Evolutionary conservation across 495 filamentous ascomycete species (phyloP), one percentile per base, ranked within the genome.

Genomic region (Staphylotrichum longicolle): DNA sequence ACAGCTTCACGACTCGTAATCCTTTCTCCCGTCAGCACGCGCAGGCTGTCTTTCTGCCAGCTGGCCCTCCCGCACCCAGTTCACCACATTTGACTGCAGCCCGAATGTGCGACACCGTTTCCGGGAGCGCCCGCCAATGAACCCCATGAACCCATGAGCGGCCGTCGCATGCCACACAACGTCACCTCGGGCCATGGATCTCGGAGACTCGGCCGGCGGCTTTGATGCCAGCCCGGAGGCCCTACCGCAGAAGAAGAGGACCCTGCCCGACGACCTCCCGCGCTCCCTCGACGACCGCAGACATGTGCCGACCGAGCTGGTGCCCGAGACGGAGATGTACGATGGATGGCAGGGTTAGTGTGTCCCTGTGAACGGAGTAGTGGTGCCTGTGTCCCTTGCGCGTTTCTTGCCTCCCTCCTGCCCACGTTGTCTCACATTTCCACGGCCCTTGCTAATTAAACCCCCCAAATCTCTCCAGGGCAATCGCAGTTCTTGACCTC

Each of bases 271-370:
- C 64, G 95, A 98, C 72, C 83, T 98, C 32, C 94, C 94, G 5
- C 91, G 85, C 65, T 93, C 92, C 49, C 81, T 98, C 60, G 89
- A 98, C 67, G 95, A 98, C 76, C 83, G 93, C 56, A 85, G 87
- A 71, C 84, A 81, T 58, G 76, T 82, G 5, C 76, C 77, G 11
- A 74, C 74, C 40, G 75, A 80, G 39, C 71, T 78, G 63, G 81
- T 88, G 33, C 83, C 82, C 7, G 93, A 97, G 79, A 96, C 91
- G 32, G 93, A 98, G 82, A 89, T 96, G 79, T 98, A 98, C 72
- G 94, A 98, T 83, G 95, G 90, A 61, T 98, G 94, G 94, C 91
- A 96, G 87, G 93, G 93, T 96, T 72, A 40, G 78, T 27, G 20
- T 27, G 20, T 27, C 20, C 20, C 20, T 27, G 20, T 27, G n/a